Evolutionary conservation across 148 eudicot genomes (phyloP), one percentile per base, ranked within the genome.

Genomic region (Rhododendron ferrugineum): DNA sequence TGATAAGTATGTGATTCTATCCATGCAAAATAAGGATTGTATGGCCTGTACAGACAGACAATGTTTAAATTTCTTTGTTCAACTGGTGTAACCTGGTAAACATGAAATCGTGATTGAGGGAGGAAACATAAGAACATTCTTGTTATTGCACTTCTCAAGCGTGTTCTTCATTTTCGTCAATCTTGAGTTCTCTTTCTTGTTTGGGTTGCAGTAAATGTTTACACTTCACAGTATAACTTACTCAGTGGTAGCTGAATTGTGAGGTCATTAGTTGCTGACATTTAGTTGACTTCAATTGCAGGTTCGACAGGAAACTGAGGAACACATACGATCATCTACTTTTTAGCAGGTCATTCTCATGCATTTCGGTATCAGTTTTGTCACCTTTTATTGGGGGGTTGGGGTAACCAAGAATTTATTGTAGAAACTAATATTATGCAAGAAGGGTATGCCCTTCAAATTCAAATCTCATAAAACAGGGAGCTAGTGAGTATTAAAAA

Each of bases 261-360:
- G 52, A 64, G 49, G 85, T 70, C 70, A 68, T 82, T 74, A 66
- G 40, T 66, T 22, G 28, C 84, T 85, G 85, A 79, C 49, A 32
- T 83, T 36, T 23, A 37, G 22, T 81, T 84, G 20, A 84, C 68
- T 77, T 79, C 73, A 73, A 83, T 88, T 89, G 91, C 97, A 96
- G 99, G 99, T 96, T 96, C 88, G 98, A 96, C 92, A 92, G 97
- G 88, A 96, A 96, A 86, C 88, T 96, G 89, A 93, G 88, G 88
- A 96, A 96, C 90, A 93, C 95, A 8, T 93, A 93, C 81, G 98
- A 96, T 86, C 95, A 93, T 88, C 92, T 96, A 81, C 97, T 96
- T 64, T 96, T 96, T 89, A 96, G 98, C 98, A 94, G 98, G 98
- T 96, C 76, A 18, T 78, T 52, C 86, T 88, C 79, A 77, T 70